These are phyloP conservation scores for Penicillium sp. DNA, from an alignment of 2,329 filamentous ascomycete genomes.

Conservation along the genomic window DNA sequence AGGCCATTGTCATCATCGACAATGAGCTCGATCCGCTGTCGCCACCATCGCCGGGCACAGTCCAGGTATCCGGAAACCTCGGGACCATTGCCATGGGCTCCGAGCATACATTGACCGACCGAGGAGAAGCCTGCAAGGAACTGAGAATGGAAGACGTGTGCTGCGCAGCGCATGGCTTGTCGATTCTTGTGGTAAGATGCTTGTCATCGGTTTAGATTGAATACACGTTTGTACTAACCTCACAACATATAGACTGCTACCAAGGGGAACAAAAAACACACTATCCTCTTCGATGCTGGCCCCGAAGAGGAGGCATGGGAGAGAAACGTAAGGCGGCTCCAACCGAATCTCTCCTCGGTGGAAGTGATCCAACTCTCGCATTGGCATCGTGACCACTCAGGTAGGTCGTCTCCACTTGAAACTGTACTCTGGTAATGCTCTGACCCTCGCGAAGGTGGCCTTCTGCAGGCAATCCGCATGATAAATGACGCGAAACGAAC, in stretches of 20 bases:
- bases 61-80: slow-evolving; percentile 45
- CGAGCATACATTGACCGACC: slow-evolving; percentile 30
- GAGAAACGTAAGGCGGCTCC: slow-evolving; percentile 47
- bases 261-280: slow-evolving; percentile 44
- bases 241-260: slow-evolving; percentile 43
- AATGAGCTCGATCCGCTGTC: slow-evolving; percentile 56
- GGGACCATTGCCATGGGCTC: slow-evolving; percentile 42
- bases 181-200: slow-evolving; percentile 48
- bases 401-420: slow-evolving; percentile 24
- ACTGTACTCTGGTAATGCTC: neutral
- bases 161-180: slow-evolving; percentile 54
- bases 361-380: slow-evolving; percentile 51
- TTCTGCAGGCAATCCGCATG: slow-evolving; percentile 49
- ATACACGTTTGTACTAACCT: neutral
- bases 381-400: slow-evolving; percentile 56
- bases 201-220: neutral
- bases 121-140: slow-evolving; percentile 46
- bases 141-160: slow-evolving; percentile 51
- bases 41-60: slow-evolving; percentile 42
- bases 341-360: slow-evolving; percentile 43
- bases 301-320: slow-evolving; percentile 53
- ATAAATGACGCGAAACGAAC: slow-evolving; percentile 44
- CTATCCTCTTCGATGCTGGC: slow-evolving; percentile 53
- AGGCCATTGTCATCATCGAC: slow-evolving; percentile 52
- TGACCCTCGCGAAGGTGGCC: slow-evolving; percentile 39